Evolutionary conservation across 768 basidiomycete species (phyloP), one percentile per base, ranked within the genome.

Genomic region (Calocybe indica): DNA sequence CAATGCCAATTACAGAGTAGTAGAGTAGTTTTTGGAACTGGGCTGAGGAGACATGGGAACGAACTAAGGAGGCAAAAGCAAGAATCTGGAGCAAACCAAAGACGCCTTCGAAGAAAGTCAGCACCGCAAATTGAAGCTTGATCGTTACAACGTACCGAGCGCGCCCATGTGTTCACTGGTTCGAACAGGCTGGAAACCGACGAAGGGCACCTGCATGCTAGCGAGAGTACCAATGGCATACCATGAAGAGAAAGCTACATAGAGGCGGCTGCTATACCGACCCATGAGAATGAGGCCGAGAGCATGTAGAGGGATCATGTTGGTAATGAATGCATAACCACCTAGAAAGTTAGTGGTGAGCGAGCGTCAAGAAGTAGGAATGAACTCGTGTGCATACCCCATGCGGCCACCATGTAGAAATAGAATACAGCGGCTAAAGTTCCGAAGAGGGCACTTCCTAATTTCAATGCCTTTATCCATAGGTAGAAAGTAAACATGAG

Each of bases 401-500:
- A 99, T 30, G 96, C 96, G 45, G 96, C 95, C n/a, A 99, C 96
- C 96, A 99, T 99, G 78, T 98, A 99, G 57, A 97, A 98, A 71
- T 99, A 99, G 70, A 98, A 98, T 3, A 98, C 70, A 12, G 94
- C 96, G 39, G 96, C 85, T 36, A 90, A 59, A 22, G 90, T 89
- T 14, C 92, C 95, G 56, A 82, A 96, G 51, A 95, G 79, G 1
- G 92, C 93, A 51, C 92, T 95, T 37, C 96, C 96, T 40, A 81
- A 78, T 68, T 97, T 97, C 46, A 98, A 73, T 22, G 96, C 94
- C 58, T 88, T 91, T 64, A 99, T 95, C 96, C 96, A 98, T 53
- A 78, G 78, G 72, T 79, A 98, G 70, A 99, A 98, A 4, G 96
- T 98, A 68, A 92, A 92, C 96, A 98, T 98, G 62, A 99, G 89